Base-by-base conservation (phyloP, 257 asterid species). In the Cordia subcordata region DNA sequence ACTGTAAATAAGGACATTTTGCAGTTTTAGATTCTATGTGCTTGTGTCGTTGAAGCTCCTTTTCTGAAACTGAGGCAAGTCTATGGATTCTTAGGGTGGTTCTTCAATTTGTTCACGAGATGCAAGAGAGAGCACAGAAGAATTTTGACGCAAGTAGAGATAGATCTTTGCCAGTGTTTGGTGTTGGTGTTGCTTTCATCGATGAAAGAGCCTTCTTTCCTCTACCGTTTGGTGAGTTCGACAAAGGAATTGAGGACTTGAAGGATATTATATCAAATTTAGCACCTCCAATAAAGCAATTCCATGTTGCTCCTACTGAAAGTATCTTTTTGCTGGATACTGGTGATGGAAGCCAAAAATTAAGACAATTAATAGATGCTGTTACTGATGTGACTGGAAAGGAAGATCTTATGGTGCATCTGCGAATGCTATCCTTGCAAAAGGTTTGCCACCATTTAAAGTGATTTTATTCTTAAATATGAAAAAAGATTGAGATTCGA, bases 91-190 rank as follows among this genome's bases (percentile, higher is more conserved):
- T 74, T 55, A 87, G 99, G 95, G 96, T 92, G 67, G 96, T 83
- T 78, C 91, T 92, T 72, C 96, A 92, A 58, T 88, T 84, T 75
- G 92, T 80, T 61, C 95, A 86, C 64, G 94, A 88, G 77, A 81
- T 92, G 93, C 99, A 86, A 68, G 69, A 79, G 59, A 92, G 77
- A 74, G 77, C 96, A 54, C 96, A 74, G 68, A 86, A 73, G 78
- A 92, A 92, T 64, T 88, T 75, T 47, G 90, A 92, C 67, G 99
- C 96, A 19, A 78, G 88, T 77, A 78, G 82, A 73, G 99, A 88
- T 52, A 71, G 85, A 74, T 74, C 84, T 8, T 77, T 84, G 17
- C 94, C 96, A 0, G 96, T 92, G 10, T 92, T 88, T 68, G 93
- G 90, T 46, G 96, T 92, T 68, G 96, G 94, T 65, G 89, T 88